Conservation (phyloP, 2,329 filamentous ascomycete genomes). For the Colletotrichum eleusines region DNA sequence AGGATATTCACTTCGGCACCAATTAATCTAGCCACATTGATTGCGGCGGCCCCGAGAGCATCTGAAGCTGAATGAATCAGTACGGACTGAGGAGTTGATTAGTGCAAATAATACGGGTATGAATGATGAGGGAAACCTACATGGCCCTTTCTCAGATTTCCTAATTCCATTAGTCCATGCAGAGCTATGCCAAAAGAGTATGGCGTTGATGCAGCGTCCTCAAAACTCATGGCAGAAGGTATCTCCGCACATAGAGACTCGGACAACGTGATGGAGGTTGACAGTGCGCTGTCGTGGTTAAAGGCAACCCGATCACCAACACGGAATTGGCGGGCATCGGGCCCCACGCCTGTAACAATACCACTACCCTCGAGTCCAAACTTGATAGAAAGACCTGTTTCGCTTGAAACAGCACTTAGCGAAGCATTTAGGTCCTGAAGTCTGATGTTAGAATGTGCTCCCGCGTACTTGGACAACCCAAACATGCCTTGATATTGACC, state of each 20-base stretch:
- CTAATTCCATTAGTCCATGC: slow-evolving; percentile 43
- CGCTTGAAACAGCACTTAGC: slow-evolving; percentile 11
- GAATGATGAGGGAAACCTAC: neutral
- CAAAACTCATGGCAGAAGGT: slow-evolving; percentile 47
- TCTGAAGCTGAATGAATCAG: slow-evolving; percentile 29
- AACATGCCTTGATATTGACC: slow-evolving; percentile 22
- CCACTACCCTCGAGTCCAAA: slow-evolving; percentile 41
- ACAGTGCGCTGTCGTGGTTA: neutral
- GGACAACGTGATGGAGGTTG: neutral
- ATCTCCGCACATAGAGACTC: slow-evolving; percentile 44
- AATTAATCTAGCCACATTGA: slow-evolving; percentile 17
- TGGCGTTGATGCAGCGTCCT: slow-evolving; percentile 48
- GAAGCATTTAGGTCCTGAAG: slow-evolving; percentile 34
- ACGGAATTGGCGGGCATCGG: slow-evolving; percentile 1
- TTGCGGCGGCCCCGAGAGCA: slow-evolving; percentile 11
- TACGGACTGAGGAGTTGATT: slow-evolving; percentile 44
- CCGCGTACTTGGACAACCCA: neutral
- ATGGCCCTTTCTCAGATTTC: slow-evolving; percentile 44
- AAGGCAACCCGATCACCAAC: slow-evolving; percentile 53
- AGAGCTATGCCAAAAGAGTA: slow-evolving; percentile 49
- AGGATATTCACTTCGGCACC: slow-evolving; percentile 17
- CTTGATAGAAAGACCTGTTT: slow-evolving; percentile 36
- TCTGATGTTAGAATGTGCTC: neutral
- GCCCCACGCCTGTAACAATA: slow-evolving; percentile 12
- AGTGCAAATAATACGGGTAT: neutral